These are phyloP conservation scores for Geopyxis carbonaria DNA, from an alignment of 495 filamentous ascomycete species.

Conservation along the genomic window DNA sequence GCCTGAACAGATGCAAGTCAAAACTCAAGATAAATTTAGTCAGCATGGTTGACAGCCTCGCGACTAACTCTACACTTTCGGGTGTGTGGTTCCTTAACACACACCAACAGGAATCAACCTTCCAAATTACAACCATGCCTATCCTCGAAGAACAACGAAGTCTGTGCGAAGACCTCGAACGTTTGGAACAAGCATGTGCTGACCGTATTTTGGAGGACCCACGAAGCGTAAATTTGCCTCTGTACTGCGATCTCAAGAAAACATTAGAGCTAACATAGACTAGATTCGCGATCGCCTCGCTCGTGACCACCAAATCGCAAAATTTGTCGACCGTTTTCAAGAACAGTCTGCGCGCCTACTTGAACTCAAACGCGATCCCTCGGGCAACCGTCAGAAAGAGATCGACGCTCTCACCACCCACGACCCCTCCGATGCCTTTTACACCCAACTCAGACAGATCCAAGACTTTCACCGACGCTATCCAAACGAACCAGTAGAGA, in stretches of 20 bases:
- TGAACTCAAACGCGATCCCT: slow-evolving; percentile 68
- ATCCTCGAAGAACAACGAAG: slow-evolving; percentile 81
- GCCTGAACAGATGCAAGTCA: neutral
- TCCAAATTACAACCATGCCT: slow-evolving; percentile 12
- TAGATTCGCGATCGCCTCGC: slow-evolving; percentile 72
- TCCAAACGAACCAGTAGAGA: slow-evolving; percentile 87
- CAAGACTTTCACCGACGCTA: slow-evolving; percentile 80
- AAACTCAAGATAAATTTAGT: neutral
- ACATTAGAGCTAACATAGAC: slow-evolving; percentile 24
- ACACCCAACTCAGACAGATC: slow-evolving; percentile 61
- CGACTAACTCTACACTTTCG: too few species aligned
- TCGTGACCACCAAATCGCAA: slow-evolving; percentile 79
- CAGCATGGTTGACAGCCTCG: too few species aligned
- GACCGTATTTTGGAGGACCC: slow-evolving; percentile 80
- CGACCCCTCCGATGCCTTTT: slow-evolving; percentile 84
- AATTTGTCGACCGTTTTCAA: slow-evolving; percentile 71
- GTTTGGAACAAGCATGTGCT: slow-evolving; percentile 80
- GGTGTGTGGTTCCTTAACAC: too few species aligned
- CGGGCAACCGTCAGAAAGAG: slow-evolving; percentile 54
- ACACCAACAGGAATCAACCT: too few species aligned
- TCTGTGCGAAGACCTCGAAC: slow-evolving; percentile 87
- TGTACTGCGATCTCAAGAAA: neutral
- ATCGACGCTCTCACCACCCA: slow-evolving; percentile 69
- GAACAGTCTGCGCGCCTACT: slow-evolving; percentile 65
- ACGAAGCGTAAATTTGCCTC: slow-evolving; percentile 44